Percentiles rank a stretch among this genome's conserved stretches.
These are phyloP conservation scores for Mantamonas sphyraenae DNA, from an alignment of 78 protist genomes.

Conservation along the genomic window DNA sequence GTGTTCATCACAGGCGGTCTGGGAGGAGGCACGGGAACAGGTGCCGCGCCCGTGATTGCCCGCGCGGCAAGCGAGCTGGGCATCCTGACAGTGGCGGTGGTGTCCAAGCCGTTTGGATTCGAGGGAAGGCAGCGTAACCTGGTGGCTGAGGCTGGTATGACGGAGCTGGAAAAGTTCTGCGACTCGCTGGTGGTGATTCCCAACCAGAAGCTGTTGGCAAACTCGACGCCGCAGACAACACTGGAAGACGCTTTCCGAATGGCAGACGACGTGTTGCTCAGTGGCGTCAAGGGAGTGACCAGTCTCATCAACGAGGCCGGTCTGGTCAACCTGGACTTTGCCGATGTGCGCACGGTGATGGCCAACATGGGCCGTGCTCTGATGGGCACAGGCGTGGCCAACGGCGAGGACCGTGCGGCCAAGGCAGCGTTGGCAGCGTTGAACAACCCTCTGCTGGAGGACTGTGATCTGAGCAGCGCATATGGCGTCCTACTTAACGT, in stretches of 20 bases:
- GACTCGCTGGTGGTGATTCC: slow-evolving; percentile 34
- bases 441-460: too few species aligned
- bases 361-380: neutral
- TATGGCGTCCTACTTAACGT: neutral
- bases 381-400: slow-evolving; percentile 11
- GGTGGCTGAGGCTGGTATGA: slow-evolving; percentile 3
- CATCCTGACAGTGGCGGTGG: slow-evolving; percentile 13
- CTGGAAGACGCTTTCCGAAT: slow-evolving; percentile 28
- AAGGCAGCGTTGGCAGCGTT: neutral
- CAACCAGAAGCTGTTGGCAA: slow-evolving; percentile 24
- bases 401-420: neutral
- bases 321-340: slow-evolving; percentile 42
- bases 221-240: too few species aligned
- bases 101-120: slow-evolving; percentile 18
- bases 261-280: slow-evolving; percentile 28
- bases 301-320: slow-evolving; percentile 40
- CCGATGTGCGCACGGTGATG: slow-evolving; percentile 33
- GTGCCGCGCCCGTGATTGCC: slow-evolving; percentile 43
- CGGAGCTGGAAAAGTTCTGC: neutral
- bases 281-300: slow-evolving; percentile 27
- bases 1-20: slow-evolving; percentile 37
- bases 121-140: neutral
- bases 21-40: slow-evolving; percentile 55
- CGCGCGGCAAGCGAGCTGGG: slow-evolving; percentile 1
- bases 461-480: neutral